Conservation (phyloP, 2,329 filamentous ascomycete genomes). For the Monilinia aucupariae region DNA sequence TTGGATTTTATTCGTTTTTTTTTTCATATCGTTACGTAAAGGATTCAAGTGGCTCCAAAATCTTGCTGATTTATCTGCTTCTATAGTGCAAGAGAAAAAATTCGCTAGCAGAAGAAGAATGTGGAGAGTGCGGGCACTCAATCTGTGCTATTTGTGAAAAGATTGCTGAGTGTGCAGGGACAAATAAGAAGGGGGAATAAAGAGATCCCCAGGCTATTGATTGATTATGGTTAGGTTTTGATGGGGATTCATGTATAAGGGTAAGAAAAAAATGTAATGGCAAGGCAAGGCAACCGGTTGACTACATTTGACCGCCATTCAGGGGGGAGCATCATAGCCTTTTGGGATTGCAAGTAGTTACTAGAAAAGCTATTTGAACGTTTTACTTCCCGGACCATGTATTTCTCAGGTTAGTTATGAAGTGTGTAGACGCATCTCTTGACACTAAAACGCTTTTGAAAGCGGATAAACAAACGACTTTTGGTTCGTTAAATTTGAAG, state of each 20-base stretch:
- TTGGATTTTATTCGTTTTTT: background rate
- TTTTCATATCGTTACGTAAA: background rate
- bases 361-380: background rate
- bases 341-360: background rate
- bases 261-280: background rate
- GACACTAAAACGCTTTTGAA: background rate
- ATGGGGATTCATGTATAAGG: background rate
- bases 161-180: background rate
- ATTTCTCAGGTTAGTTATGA: too few species aligned
- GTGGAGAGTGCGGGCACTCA: conserved; percentile 4
- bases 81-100: conserved; percentile 8
- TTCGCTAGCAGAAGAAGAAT: background rate
- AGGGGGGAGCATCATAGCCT: background rate
- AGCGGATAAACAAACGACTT: background rate
- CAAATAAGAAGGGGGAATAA: background rate
- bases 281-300: background rate
- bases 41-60: background rate
- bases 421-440: too few species aligned
- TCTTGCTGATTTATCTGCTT: background rate
- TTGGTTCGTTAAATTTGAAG: background rate
- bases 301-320: too few species aligned
- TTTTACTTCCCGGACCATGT: too few species aligned
- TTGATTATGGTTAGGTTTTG: background rate
- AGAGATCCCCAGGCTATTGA: background rate
- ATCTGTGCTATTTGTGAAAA: conserved; percentile 1